Evolutionary conservation across 805 yeast genomes (phyloP).

Genomic region (Metschnikowia similis): DNA sequence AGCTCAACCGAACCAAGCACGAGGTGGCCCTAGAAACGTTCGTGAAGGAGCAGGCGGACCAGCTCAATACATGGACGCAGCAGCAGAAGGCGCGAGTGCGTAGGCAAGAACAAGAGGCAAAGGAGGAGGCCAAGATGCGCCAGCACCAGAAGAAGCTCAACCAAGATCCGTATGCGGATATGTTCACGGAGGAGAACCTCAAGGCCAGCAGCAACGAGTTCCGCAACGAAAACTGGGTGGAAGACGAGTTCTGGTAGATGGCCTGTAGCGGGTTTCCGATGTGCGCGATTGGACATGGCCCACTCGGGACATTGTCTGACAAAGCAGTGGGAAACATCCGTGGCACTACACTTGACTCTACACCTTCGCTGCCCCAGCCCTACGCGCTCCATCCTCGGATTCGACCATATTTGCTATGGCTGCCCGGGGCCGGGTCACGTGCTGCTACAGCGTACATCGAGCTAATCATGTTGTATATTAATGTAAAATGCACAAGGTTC

Average conservation of each 20-base stretch:
- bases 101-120: slow-evolving; percentile 22
- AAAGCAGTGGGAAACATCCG: too few species aligned
- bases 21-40: slow-evolving; percentile 50
- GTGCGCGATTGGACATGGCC: too few species aligned
- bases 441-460: not conserved
- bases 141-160: slow-evolving; percentile 39
- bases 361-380: too few species aligned
- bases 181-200: slow-evolving; percentile 45
- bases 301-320: too few species aligned
- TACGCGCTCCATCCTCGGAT: too few species aligned
- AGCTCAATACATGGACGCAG: slow-evolving; percentile 31
- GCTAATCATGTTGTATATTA: not conserved
- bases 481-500: slow-evolving; percentile 4
- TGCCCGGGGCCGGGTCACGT: too few species aligned
- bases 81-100: slow-evolving; percentile 38
- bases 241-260: slow-evolving; percentile 46
- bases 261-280: too few species aligned
- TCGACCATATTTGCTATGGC: too few species aligned
- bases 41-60: slow-evolving; percentile 26
- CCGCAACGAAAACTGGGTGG: slow-evolving; percentile 47
- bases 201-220: slow-evolving; percentile 43
- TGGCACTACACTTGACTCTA: too few species aligned
- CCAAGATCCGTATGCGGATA: slow-evolving; percentile 36
- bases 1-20: slow-evolving; percentile 58
- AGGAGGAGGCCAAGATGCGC: slow-evolving; percentile 32